Evolutionary conservation across 495 filamentous ascomycete species (phyloP).

Genomic region (Neurospora tetrasperma): DNA sequence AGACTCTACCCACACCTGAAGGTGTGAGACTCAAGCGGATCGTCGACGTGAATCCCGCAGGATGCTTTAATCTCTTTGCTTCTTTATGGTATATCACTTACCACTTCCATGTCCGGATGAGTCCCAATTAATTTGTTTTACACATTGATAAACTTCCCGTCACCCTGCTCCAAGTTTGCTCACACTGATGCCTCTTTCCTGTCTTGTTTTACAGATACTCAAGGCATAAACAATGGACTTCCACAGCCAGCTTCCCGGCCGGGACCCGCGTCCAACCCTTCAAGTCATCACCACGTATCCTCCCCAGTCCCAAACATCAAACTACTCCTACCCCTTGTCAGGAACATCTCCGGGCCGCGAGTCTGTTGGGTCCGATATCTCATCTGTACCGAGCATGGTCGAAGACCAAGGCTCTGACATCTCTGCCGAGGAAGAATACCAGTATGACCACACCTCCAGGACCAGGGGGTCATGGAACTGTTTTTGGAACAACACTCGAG

Average conservation of each 20-base stretch:
- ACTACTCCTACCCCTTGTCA: background rate
- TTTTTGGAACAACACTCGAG: conserved; percentile 8
- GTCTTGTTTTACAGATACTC: background rate
- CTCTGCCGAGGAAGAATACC: conserved; percentile 21
- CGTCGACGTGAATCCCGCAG: conserved; percentile 44
- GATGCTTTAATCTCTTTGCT: background rate
- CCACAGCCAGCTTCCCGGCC: background rate
- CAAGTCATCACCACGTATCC: background rate
- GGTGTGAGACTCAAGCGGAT: conserved; percentile 36
- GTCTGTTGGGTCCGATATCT: conserved; percentile 16
- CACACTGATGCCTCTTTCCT: background rate
- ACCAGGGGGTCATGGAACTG: conserved; percentile 15
- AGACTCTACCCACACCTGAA: background rate
- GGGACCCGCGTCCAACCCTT: background rate
- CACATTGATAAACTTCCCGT: background rate
- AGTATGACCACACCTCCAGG: conserved; percentile 6
- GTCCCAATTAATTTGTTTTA: background rate
- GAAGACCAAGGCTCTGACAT: conserved; percentile 22
- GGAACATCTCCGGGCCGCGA: conserved; percentile 2
- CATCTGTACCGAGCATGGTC: conserved; percentile 18
- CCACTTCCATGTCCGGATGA: background rate
- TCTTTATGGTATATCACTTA: background rate
- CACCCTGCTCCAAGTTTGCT: background rate
- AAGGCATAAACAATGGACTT: background rate
- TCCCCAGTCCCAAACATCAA: background rate